Percentiles rank a stretch among this genome's conserved stretches.
phyloP scores from a whole-genome alignment of 1,284 basidiomycete genomes.

The Naganishia sp. region DNA sequence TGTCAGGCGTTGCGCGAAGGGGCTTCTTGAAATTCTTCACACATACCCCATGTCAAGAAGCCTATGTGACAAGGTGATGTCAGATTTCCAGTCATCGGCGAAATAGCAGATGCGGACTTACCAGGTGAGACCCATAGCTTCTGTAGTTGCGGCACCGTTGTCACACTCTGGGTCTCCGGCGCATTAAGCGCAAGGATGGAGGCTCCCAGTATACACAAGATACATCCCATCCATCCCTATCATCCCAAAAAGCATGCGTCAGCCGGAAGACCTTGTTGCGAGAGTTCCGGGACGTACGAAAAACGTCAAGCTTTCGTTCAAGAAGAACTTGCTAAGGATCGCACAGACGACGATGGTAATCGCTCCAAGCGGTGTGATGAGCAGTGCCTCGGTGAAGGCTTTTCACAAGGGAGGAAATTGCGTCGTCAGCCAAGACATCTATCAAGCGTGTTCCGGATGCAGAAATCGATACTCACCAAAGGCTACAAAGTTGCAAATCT shows the following conservation, averaged over 20 bases:
- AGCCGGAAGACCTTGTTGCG: too few relatives aligned
- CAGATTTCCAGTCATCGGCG: neutral
- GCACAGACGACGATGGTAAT: slow-evolving; percentile 95
- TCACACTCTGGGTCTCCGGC: slow-evolving; percentile 75
- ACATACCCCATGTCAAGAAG: slow-evolving; percentile 74
- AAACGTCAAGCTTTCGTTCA: slow-evolving; percentile 87
- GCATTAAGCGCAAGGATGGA: slow-evolving; percentile 60
- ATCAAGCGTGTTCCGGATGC: neutral
- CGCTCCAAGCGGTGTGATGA: slow-evolving; percentile 77
- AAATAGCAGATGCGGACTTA: slow-evolving; percentile 1
- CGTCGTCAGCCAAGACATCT: neutral
- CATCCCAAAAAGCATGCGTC: slow-evolving; percentile 33
- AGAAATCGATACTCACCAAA: slow-evolving; percentile 43
- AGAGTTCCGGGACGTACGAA: slow-evolving; percentile 55
- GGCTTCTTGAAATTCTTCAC: slow-evolving; percentile 68
- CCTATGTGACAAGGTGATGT: slow-evolving; percentile 43
- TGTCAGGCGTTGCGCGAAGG: slow-evolving; percentile 63
- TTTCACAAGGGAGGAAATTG: neutral
- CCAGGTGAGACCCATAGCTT: slow-evolving; percentile 77
- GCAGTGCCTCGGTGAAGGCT: slow-evolving; percentile 47
- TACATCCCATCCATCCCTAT: slow-evolving; percentile 85
- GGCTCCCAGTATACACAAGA: slow-evolving; percentile 75
- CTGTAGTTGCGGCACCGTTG: slow-evolving; percentile 78
- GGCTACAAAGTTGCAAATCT: slow-evolving; percentile 55
- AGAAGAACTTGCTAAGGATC: slow-evolving; percentile 86